Evolutionary conservation across 2,329 filamentous ascomycete genomes (phyloP), one percentile per base, ranked within the genome.

Genomic region (Colletotrichum sansevieriae): DNA sequence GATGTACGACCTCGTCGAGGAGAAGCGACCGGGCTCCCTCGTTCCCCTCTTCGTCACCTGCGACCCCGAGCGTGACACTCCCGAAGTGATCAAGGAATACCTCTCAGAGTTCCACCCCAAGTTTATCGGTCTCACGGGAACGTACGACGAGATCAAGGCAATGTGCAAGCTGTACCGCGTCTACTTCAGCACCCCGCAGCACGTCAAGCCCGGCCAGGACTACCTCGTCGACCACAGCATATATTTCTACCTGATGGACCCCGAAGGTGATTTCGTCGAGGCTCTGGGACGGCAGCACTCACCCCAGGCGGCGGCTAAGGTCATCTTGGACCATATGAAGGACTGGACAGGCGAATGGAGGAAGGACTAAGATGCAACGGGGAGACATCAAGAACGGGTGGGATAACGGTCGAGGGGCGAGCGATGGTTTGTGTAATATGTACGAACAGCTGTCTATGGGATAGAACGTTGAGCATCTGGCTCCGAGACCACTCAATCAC

Each of bases 171-270:
- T 91, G 73, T 99, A 98, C 80, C 87, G 96, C 20, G 96, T 99
- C 63, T 99, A 99, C 83, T 99, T 99, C 76, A 96, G 92, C 77
- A 99, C 96, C 55, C 96, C 96, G 39, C 85, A 89, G 74, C 88
- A 94, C 71, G 93, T 98, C 65, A 92, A 95, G 84, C 92, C 94
- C 1, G 96, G 95, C 1, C 92, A 98, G 84, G 96, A 99, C 80
- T 99, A 99, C 78, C 81, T 99, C 74, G 96, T 99, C 12, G 96
- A 99, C 80, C 96, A 99, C 83, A 98, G 94, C 80, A 99, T 99
- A 74, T 99, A 99, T 85, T 99, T 99, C 76, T 99, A 99, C 80
- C 83, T 99, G 73, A 99, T 99, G 96, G 96, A 98, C 79, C 96
- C 96, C 0, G 95, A 98, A 74, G 95, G 95, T 20, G 95, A 99